Base-by-base conservation (phyloP, 305 asterid species). In the Stenogyne calaminthoides region DNA sequence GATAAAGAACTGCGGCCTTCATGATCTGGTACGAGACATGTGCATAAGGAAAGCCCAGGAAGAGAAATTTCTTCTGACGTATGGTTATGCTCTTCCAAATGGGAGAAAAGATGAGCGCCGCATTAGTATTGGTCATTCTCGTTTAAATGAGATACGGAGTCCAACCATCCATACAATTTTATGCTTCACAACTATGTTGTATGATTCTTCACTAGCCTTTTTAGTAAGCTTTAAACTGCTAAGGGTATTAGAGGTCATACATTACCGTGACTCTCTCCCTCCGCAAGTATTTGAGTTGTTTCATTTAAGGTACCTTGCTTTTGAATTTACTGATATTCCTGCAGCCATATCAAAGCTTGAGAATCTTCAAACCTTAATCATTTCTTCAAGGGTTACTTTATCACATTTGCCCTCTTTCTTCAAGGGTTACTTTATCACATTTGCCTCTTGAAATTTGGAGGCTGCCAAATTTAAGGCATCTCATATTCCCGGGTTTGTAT, bases 241-340 rank as follows among this genome's bases (percentile, higher is more conserved):
- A 4, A 1, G 36, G 36, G 36, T 32, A 32, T 32, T 32, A 5
- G 36, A 32, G 6, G 36, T 32, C 36, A 32, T 32, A 32, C 0
- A 32, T 32, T 32, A 32, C 7, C 36, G 36, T 32, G 36, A 32
- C 3, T 5, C 57, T 19, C 16, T 51, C 22, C 57, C 20, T 69
- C 6, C 74, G 58, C 4, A 57, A 40, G 1, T 57, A n/a, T 70
- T 40, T 27, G 32, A 57, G 11, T 6, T 70, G 9, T 22, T 39
- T 40, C 67, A 57, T 40, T 40, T 70, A 15, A 70, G 57, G 22
- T 70, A 56, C 37, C 29, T 70, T 40, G 74, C 64, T 69, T 3
- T 55, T 8, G 15, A 8, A 32, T 5, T 32, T n/a, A 7, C 9
- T 1, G 6, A 2, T 14, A 16, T 69, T 20, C 63, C 61, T 19